phyloP scores from a whole-genome alignment of 768 basidiomycete species.

The Collybiopsis luxurians region DNA sequence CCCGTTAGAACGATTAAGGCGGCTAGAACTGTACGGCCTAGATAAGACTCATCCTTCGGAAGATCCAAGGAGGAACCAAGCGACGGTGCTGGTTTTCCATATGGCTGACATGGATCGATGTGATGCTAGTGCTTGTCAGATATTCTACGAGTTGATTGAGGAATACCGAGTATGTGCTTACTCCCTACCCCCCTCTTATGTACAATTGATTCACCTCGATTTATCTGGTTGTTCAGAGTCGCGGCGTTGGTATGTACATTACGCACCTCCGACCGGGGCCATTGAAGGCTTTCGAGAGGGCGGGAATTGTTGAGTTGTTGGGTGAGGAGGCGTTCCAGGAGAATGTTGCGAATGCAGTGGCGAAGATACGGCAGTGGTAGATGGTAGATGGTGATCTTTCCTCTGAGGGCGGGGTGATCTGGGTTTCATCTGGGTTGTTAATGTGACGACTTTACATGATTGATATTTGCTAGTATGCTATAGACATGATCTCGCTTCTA shows the following conservation, averaged over 20 bases:
- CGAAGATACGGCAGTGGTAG: slow-evolving; percentile 11
- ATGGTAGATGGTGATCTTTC: not conserved
- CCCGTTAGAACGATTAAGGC: slow-evolving; percentile 64
- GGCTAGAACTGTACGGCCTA: slow-evolving; percentile 87
- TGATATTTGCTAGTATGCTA: too few species aligned
- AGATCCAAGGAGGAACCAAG: slow-evolving; percentile 70
- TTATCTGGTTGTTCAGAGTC: too few species aligned
- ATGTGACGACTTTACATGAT: too few species aligned
- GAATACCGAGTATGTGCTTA: slow-evolving; percentile 62
- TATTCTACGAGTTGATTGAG: slow-evolving; percentile 74
- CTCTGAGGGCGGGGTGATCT: too few species aligned
- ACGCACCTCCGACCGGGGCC: slow-evolving; percentile 43
- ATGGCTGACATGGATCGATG: slow-evolving; percentile 88
- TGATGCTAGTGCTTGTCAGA: slow-evolving; percentile 89
- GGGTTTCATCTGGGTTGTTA: too few species aligned
- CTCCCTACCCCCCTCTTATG: not conserved
- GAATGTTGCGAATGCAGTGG: slow-evolving; percentile 51
- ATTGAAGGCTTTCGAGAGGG: slow-evolving; percentile 43
- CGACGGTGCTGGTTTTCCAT: slow-evolving; percentile 85
- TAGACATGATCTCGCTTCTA: too few species aligned
- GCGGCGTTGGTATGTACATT: slow-evolving; percentile 49
- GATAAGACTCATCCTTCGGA: slow-evolving; percentile 86
- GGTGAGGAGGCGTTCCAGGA: slow-evolving; percentile 46
- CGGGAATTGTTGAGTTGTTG: slow-evolving; percentile 48
- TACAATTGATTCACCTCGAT: too few species aligned